A percentile compares a stretch with the other conserved stretches of the same genome.
Evolutionary conservation across 768 basidiomycete genomes (phyloP).

Genomic region (Lactarius pseudohatsudake): DNA sequence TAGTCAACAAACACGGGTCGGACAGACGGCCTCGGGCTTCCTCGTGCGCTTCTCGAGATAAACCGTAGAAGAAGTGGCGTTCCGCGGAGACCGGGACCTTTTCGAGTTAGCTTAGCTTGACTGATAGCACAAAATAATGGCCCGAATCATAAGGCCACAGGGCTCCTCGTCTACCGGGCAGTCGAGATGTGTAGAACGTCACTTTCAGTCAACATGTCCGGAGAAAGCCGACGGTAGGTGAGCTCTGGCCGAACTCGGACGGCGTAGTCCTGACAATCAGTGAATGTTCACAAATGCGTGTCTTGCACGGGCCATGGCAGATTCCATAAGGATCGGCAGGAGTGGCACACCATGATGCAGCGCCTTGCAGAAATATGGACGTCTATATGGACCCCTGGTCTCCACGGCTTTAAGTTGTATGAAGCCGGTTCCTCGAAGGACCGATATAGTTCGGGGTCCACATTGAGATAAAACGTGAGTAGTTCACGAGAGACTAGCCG

Average conservation of each 20-base stretch:
- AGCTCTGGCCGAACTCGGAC: conserved; percentile 3
- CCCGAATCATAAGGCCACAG: conserved; percentile 5
- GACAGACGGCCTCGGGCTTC: conserved; percentile 2
- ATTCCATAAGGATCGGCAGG: conserved; percentile 3
- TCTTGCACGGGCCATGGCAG: neutral
- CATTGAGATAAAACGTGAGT: conserved; percentile 1
- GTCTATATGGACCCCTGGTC: neutral
- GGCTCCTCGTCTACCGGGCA: neutral
- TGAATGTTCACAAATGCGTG: neutral
- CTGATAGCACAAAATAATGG: conserved; percentile 2
- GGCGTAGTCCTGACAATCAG: conserved; percentile 4
- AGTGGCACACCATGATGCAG: neutral
- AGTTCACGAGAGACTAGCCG: neutral
- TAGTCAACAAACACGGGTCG: conserved; percentile 18
- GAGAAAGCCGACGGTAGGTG: conserved; percentile 13
- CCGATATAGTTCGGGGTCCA: neutral
- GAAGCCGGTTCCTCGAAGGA: neutral
- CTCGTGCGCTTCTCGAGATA: conserved; percentile 19
- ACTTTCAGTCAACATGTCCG: conserved; percentile 7
- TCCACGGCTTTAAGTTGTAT: neutral
- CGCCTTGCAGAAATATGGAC: neutral
- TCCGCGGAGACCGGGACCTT: conserved; percentile 21
- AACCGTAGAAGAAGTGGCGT: conserved; percentile 24
- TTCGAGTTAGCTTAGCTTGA: conserved; percentile 12
- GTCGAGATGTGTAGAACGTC: conserved; percentile 14